phyloP scores from a whole-genome alignment of 2,329 filamentous ascomycete genomes.

The Aspergillus amoenus region DNA sequence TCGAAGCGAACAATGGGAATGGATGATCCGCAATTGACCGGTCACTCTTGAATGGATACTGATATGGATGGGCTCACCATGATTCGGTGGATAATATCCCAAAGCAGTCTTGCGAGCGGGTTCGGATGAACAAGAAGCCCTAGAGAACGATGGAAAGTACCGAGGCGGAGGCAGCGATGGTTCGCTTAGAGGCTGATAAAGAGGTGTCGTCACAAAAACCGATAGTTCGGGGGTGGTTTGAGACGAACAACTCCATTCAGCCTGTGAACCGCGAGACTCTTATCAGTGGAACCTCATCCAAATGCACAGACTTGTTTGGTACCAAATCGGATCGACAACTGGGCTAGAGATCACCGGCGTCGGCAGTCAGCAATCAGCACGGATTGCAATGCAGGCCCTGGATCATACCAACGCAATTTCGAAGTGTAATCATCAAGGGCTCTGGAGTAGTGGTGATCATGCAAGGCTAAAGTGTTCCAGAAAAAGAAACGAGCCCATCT shows the following conservation, averaged over 20 bases:
- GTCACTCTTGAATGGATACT: not conserved
- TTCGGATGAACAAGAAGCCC: not conserved
- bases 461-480: not conserved
- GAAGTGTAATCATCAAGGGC: not conserved
- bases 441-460: slow-evolving; percentile 1
- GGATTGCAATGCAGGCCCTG: not conserved
- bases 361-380: not conserved
- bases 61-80: not conserved
- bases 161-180: not conserved
- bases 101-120: not conserved
- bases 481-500: not conserved
- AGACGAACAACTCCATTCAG: slow-evolving; percentile 1
- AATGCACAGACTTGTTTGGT: not conserved
- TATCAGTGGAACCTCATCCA: slow-evolving; percentile 9
- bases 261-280: slow-evolving; percentile 8
- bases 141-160: not conserved
- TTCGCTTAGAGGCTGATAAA: not conserved
- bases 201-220: slow-evolving; percentile 1
- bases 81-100: slow-evolving; percentile 2
- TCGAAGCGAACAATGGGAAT: not conserved
- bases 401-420: not conserved
- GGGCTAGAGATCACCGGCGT: not conserved
- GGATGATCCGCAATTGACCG: not conserved
- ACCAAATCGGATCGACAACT: slow-evolving; percentile 4
- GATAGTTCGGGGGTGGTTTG: slow-evolving; percentile 7